Base-by-base conservation (phyloP, 2,329 filamentous ascomycete genomes). In the Hypoxylon sp. region DNA sequence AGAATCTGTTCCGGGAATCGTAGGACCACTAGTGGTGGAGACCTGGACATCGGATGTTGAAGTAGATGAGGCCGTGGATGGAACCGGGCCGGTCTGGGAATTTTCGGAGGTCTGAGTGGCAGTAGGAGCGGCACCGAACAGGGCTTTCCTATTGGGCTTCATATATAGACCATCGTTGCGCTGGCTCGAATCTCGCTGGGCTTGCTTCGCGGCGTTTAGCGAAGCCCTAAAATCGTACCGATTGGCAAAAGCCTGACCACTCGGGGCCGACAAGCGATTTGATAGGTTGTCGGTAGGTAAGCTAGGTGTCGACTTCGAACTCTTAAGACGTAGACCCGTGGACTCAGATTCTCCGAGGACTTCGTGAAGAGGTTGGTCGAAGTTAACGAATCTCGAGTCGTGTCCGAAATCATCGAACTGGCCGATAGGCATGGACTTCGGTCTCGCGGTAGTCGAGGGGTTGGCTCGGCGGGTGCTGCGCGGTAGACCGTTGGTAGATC, bases 141-240 rank as follows among this genome's bases (percentile, higher is more conserved):
- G 67, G 47, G 77, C 71, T 70, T 82, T 83, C 73, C 82, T 81
- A 61, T 84, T 82, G 33, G 82, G 75, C 80, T 87, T 87, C 85
- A 87, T 87, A 73, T 87, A 84, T 35, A 91, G 78, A 58, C 85
- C 83, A 76, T 90, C 86, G 50, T 72, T 65, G 8, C 72, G 71
- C 79, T 82, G 81, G 78, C 90, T 87, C 13, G 85, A 84, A 70
- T 89, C 89, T 77, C 93, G 92, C 51, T 91, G 90, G 29, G 88
- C 90, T 76, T 91, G 90, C 78, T 95, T 91, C 11, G 94, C 94
- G 56, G 94, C 94, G 58, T 87, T 91, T 31, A 98, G 86, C 0
- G 96, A 98, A n/a, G 93, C 93, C 68, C 92, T 91, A 79, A 99
- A 98, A 82, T 98, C 95, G 79, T 99, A 99, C 59, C 96, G 92